Percentiles rank a stretch among this genome's conserved stretches.
Conservation (phyloP, 768 basidiomycete species). For the Hirschioporus abietinus region DNA sequence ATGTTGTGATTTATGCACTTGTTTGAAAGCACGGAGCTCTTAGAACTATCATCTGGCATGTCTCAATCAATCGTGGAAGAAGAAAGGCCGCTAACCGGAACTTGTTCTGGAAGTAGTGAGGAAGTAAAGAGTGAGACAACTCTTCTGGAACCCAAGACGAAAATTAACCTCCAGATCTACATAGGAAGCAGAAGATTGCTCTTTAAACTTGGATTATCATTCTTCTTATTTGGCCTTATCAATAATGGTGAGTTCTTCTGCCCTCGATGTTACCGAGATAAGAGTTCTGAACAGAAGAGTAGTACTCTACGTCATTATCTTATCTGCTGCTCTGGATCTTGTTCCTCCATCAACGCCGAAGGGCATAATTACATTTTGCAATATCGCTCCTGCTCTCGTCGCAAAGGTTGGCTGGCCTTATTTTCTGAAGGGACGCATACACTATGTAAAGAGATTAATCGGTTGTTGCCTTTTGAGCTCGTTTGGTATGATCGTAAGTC, state of each 20-base stretch:
- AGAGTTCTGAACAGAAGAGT: slow-evolving; percentile 6
- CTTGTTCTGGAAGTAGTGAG: background rate
- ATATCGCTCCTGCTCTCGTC: slow-evolving; percentile 81
- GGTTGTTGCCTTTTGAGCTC: slow-evolving; percentile 75
- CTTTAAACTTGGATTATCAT: slow-evolving; percentile 49
- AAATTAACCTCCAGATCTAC: background rate
- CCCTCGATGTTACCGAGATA: background rate
- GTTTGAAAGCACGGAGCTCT: background rate
- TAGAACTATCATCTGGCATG: background rate
- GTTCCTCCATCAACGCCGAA: slow-evolving; percentile 90
- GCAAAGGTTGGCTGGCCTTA: slow-evolving; percentile 95
- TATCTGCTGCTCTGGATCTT: slow-evolving; percentile 92
- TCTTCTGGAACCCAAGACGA: background rate
- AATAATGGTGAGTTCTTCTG: slow-evolving; percentile 65
- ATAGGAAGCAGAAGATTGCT: slow-evolving; percentile 17
- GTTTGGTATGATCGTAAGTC: slow-evolving; percentile 80
- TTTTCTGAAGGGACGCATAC: slow-evolving; percentile 77
- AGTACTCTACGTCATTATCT: slow-evolving; percentile 95
- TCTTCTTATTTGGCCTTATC: slow-evolving; percentile 88
- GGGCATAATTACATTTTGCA: slow-evolving; percentile 92
- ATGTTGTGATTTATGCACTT: background rate
- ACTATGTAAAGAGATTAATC: slow-evolving; percentile 67
- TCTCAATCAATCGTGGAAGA: background rate
- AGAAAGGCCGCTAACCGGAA: background rate
- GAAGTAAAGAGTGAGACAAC: background rate